phyloP scores from a whole-genome alignment of 805 yeast species.

The Candida pini region DNA sequence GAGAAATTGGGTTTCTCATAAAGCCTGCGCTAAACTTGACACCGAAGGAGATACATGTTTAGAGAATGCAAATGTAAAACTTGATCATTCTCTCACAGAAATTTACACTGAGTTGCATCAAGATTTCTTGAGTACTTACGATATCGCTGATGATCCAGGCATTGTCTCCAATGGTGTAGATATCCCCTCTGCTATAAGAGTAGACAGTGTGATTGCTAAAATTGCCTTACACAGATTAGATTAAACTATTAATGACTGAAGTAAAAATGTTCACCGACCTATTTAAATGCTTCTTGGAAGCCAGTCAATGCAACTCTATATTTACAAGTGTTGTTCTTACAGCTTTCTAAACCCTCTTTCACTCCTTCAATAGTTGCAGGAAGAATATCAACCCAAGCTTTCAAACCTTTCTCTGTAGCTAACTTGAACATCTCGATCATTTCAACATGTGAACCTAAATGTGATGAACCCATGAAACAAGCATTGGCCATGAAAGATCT shows the following conservation, averaged over 20 bases:
- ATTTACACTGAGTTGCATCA: constrained; percentile 25
- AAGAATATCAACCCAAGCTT: constrained; percentile 59
- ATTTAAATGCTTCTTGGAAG: constrained; percentile 40
- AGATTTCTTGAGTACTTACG: constrained; percentile 23
- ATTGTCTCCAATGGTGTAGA: too few relatives aligned
- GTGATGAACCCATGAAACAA: constrained; percentile 50
- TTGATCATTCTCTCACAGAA: constrained; percentile 24
- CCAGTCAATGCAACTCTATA: constrained; percentile 61
- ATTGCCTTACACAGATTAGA: constrained; percentile 4
- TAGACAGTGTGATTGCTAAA: constrained; percentile 4
- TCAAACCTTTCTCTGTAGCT: constrained; percentile 53
- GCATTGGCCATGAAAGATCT: constrained; percentile 38
- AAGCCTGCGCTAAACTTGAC: constrained; percentile 17
- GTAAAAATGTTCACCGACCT: too few relatives aligned
- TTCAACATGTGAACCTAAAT: constrained; percentile 57
- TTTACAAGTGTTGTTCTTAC: constrained; percentile 50
- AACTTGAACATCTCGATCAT: constrained; percentile 60
- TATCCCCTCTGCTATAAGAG: constrained; percentile 2
- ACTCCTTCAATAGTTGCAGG: constrained; percentile 49
- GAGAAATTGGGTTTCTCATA: constrained; percentile 21
- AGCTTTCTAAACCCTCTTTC: constrained; percentile 48
- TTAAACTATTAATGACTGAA: too few relatives aligned
- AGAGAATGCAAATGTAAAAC: constrained; percentile 21
- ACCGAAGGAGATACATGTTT: constrained; percentile 23
- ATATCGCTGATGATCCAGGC: too few relatives aligned